Base-by-base conservation (phyloP, 2,329 filamentous ascomycete species). In the Monilinia aucupariae region DNA sequence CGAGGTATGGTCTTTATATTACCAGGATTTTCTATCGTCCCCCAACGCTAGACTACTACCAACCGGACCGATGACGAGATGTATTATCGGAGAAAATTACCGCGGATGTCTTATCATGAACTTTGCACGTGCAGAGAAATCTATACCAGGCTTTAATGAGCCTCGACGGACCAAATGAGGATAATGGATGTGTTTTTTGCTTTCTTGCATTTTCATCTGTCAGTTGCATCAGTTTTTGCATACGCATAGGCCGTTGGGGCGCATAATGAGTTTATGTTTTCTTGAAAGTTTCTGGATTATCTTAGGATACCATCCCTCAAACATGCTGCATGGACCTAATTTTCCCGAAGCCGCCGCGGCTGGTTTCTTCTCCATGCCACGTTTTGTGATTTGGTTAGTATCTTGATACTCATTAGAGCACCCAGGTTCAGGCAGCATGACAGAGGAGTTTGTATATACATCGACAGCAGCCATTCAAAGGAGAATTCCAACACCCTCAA, bases 201-300 rank as follows among this genome's bases (percentile, higher is more conserved):
- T 64, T 53, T 52, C 62, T 62, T 64, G 39, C 39, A 61, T 64
- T 64, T 68, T 60, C 58, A 63, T 64, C 67, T 71, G 68, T 69
- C 65, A 65, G 67, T 62, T 73, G 71, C 71, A 72, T 71, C 68
- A 70, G 71, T 72, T 68, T 47, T 70, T 71, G 71, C 71, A 73
- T 71, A 64, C 65, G 66, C 67, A 67, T 68, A 70, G 68, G 68
- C 69, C 70, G 66, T 71, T 69, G 63, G 66, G 71, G 69, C 65
- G 70, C 65, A 66, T 63, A 56, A 55, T 65, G 63, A 61, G 43
- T 58, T 52, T 59, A 52, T 66, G 67, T 62, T 68, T 62, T 68
- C 66, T 68, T 67, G 60, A 68, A 62, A 53, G 55, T 61, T 64
- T 49, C 49, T 49, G 53, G 55, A 64, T 41, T 61, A 34, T 66